Evolutionary conservation across 495 filamentous ascomycete species (phyloP).

Genomic region (Hypoxylon lienhwacheense): DNA sequence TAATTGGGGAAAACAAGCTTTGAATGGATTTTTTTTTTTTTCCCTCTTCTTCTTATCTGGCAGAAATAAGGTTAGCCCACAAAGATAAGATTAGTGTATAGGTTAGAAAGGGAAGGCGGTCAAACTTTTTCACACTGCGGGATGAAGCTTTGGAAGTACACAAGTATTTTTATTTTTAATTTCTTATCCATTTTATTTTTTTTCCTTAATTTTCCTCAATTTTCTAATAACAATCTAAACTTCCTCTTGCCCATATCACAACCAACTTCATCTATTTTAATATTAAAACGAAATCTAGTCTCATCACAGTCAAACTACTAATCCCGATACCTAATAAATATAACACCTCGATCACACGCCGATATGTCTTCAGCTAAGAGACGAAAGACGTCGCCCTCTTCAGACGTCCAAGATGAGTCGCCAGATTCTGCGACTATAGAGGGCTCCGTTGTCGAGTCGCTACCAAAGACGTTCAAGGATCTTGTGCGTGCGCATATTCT

Average conservation of each 20-base stretch:
- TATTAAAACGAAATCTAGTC: no score
- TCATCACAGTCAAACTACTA: neutral
- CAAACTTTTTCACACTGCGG: slow-evolving; percentile 20
- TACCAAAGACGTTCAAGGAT: slow-evolving; percentile 74
- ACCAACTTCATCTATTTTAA: neutral
- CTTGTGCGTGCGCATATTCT: slow-evolving; percentile 47
- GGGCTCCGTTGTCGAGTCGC: slow-evolving; percentile 24
- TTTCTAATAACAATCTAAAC: neutral
- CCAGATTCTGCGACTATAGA: slow-evolving; percentile 27
- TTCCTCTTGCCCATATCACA: neutral
- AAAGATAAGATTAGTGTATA: neutral
- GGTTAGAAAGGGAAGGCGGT: slow-evolving; percentile 24
- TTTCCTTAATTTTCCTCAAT: neutral
- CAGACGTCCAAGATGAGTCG: slow-evolving; percentile 16
- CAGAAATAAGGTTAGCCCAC: slow-evolving; percentile 18
- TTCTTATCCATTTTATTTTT: neutral
- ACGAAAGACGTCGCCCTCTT: slow-evolving; percentile 27
- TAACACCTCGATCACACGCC: neutral
- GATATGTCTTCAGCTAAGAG: slow-evolving; percentile 31
- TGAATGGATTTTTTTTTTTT: slow-evolving; percentile 24
- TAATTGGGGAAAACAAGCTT: neutral
- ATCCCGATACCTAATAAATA: neutral
- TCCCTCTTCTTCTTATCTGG: slow-evolving; percentile 12
- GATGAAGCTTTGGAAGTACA: no score
- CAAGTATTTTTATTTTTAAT: neutral